Percentiles rank a stretch among this genome's conserved stretches.
These are phyloP conservation scores for Epichloe glyceriae DNA, from an alignment of 2,329 filamentous ascomycete genomes.

Conservation along the genomic window DNA sequence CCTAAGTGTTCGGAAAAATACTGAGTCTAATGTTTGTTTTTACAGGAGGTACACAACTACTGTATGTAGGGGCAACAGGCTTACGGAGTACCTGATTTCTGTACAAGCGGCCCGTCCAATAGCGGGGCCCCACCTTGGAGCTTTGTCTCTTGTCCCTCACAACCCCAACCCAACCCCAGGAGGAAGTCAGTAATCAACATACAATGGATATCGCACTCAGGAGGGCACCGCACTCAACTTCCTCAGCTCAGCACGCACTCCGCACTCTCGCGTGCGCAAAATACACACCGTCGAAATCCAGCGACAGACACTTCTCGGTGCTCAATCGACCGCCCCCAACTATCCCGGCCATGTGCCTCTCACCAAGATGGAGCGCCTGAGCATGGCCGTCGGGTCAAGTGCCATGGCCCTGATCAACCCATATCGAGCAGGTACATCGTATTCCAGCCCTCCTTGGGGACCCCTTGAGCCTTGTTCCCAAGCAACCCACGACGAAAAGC, in stretches of 20 bases:
- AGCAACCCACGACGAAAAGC: not conserved
- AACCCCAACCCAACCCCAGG: not conserved
- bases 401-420: conserved; percentile 58
- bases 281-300: not conserved
- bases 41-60: no score
- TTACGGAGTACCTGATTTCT: no score
- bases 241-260: conserved; percentile 8
- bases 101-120: no score
- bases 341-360: conserved; percentile 91
- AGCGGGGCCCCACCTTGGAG: not conserved
- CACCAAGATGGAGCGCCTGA: conserved; percentile 60
- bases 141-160: not conserved
- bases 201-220: conserved; percentile 15
- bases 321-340: conserved; percentile 75
- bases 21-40: no score
- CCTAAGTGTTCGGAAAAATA: no score
- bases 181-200: not conserved
- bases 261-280: conserved; percentile 5
- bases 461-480: not conserved
- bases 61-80: no score
- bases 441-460: not conserved
- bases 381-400: conserved; percentile 53
- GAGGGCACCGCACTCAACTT: conserved; percentile 10
- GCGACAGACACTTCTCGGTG: conserved; percentile 52
- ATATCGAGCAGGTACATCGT: conserved; percentile 53